These are phyloP conservation scores for Malassezia sympodialis DNA, from an alignment of 1,284 basidiomycete genomes.

Conservation along the genomic window DNA sequence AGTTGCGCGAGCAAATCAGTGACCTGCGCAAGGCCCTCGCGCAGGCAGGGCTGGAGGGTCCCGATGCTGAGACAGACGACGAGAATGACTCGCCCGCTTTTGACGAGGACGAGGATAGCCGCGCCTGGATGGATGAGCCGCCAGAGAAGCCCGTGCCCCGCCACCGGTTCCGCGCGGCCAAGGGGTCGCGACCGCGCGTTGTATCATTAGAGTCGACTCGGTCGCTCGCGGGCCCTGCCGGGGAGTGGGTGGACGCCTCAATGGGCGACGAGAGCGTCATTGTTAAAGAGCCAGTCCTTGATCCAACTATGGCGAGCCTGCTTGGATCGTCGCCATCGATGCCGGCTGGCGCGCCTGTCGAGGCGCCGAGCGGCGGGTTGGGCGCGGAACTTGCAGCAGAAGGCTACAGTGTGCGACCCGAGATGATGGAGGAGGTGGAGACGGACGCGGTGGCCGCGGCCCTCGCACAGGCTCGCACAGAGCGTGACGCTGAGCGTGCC, in stretches of 20 bases:
- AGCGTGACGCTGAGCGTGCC: background rate
- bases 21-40: slow-evolving; percentile 31
- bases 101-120: slow-evolving; percentile 21
- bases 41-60: slow-evolving; percentile 29
- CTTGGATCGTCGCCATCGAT: background rate
- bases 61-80: slow-evolving; percentile 14
- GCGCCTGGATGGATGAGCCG: slow-evolving; percentile 31
- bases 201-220: background rate
- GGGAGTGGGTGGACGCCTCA: slow-evolving; percentile 17
- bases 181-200: slow-evolving; percentile 15
- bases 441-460: background rate
- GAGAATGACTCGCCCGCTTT: slow-evolving; percentile 19
- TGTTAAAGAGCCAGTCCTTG: slow-evolving; percentile 8
- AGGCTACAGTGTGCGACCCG: background rate
- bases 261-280: slow-evolving; percentile 15
- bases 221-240: background rate
- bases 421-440: slow-evolving; percentile 12
- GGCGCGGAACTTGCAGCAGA: slow-evolving; percentile 10
- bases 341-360: background rate
- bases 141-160: slow-evolving; percentile 23
- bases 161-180: slow-evolving; percentile 16
- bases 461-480: background rate
- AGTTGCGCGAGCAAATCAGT: slow-evolving; percentile 34
- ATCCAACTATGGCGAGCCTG: slow-evolving; percentile 12
- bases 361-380: background rate